Conservation (phyloP, 1,139 yeast genomes). For the Suhomyces maxii region DNA sequence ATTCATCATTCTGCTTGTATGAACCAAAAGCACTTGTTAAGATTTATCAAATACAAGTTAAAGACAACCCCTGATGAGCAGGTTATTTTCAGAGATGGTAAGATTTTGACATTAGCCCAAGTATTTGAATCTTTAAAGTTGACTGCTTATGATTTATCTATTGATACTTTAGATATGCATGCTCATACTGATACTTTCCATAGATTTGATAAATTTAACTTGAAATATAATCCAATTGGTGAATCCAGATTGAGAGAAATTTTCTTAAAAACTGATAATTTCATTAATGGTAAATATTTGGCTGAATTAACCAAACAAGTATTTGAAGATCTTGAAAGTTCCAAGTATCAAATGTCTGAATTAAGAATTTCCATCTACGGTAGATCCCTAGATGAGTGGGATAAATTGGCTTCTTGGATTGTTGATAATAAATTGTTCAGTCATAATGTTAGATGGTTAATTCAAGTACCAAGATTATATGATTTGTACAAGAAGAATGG, state of each 20-base stretch:
- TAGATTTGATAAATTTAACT: constrained; percentile 94
- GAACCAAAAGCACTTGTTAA: constrained; percentile 94
- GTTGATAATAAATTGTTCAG: constrained; percentile 88
- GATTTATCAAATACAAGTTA: constrained; percentile 89
- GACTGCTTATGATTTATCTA: constrained; percentile 91
- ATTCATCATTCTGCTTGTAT: constrained; percentile 98
- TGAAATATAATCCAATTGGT: constrained; percentile 97
- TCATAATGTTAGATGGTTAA: constrained; percentile 94
- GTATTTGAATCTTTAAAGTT: constrained; percentile 89
- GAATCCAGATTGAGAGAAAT: constrained; percentile 96
- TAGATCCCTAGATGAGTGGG: constrained; percentile 89
- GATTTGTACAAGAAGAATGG: constrained; percentile 82
- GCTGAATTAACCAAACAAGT: constrained; percentile 96
- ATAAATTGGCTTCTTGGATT: constrained; percentile 91
- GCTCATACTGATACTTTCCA: constrained; percentile 98
- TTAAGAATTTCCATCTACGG: constrained; percentile 95
- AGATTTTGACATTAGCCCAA: constrained; percentile 78
- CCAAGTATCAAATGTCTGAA: constrained; percentile 97
- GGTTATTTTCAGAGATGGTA: constrained; percentile 92
- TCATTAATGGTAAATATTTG: constrained; percentile 79
- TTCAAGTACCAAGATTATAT: constrained; percentile 92
- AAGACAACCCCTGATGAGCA: constrained; percentile 69
- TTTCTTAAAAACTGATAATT: constrained; percentile 92
- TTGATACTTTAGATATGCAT: constrained; percentile 98
- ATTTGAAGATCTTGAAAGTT: constrained; percentile 86